Percentiles rank a stretch among this genome's conserved stretches.
phyloP scores from a whole-genome alignment of 1,139 yeast species.

The Sugiyamaella neomexicana region DNA sequence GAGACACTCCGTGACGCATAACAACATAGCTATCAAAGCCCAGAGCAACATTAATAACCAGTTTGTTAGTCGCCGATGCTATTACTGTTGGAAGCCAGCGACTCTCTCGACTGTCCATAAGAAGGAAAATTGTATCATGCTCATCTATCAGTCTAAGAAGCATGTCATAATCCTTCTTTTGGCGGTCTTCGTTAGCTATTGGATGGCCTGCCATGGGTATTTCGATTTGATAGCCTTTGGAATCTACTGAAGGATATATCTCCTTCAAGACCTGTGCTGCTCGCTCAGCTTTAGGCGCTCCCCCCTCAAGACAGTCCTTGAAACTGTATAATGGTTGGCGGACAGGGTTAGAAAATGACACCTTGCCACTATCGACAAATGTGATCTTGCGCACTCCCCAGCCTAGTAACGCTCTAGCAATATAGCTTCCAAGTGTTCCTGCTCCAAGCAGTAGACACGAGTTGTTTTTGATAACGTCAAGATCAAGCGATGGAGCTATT shows the following conservation, averaged over 20 bases:
- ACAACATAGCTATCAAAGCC: constrained; percentile 94
- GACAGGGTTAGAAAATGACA: constrained; percentile 92
- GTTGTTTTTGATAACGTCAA: constrained; percentile 59
- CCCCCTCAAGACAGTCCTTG: constrained; percentile 72
- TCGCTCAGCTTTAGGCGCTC: constrained; percentile 65
- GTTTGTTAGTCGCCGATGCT: constrained; percentile 63
- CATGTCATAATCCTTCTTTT: constrained; percentile 51
- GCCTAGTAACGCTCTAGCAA: constrained; percentile 78
- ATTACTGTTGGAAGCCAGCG: constrained; percentile 94
- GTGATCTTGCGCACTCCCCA: constrained; percentile 92
- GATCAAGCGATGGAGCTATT: constrained; percentile 75
- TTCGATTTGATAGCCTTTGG: constrained; percentile 62
- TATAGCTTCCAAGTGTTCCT: constrained; percentile 93
- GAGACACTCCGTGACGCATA: constrained; percentile 76
- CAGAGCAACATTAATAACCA: constrained; percentile 86
- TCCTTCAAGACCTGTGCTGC: constrained; percentile 74
- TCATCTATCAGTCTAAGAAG: constrained; percentile 55
- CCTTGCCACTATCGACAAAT: constrained; percentile 83
- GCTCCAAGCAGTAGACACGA: constrained; percentile 85
- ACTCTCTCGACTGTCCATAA: constrained; percentile 93
- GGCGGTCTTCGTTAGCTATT: constrained; percentile 53
- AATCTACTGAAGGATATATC: constrained; percentile 74
- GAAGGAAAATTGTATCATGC: constrained; percentile 74
- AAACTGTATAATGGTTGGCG: constrained; percentile 85
- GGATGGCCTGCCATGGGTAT: constrained; percentile 98